These are phyloP conservation scores for Tulasnella calospora DNA, from an alignment of 768 basidiomycete genomes.

Conservation along the genomic window DNA sequence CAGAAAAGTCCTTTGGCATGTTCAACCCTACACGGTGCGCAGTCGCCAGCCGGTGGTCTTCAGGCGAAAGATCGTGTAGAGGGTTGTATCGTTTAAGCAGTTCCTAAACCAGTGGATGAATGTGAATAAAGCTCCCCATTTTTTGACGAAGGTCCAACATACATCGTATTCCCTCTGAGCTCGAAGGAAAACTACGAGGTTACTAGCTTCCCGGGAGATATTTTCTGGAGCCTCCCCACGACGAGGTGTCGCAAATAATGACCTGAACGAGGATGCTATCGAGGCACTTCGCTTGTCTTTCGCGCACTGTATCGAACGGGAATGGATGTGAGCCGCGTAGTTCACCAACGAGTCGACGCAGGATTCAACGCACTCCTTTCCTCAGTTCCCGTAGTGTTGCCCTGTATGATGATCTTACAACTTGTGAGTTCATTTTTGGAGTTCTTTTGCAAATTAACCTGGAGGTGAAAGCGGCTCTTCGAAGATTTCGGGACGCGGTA, in stretches of 20 bases:
- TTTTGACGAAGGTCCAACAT: background rate
- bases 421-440: constrained; percentile 1
- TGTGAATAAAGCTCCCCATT: background rate
- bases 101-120: constrained; percentile 42
- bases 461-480: background rate
- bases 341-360: background rate
- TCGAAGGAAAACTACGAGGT: constrained; percentile 22
- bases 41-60: constrained; percentile 78
- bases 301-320: background rate
- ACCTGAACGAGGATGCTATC: background rate
- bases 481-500: background rate
- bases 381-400: background rate
- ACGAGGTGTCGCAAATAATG: constrained; percentile 4
- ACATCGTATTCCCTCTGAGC: constrained; percentile 22
- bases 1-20: constrained; percentile 53
- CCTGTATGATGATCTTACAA: background rate
- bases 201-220: background rate
- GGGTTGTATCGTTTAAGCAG: constrained; percentile 88
- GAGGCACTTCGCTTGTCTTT: constrained; percentile 1
- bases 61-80: constrained; percentile 65
- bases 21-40: constrained; percentile 72
- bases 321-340: background rate
- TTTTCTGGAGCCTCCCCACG: background rate
- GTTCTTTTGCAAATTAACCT: background rate
- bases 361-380: background rate